A percentile compares a stretch with the other conserved stretches of the same genome.
Evolutionary conservation across 1,284 basidiomycete genomes (phyloP).

Genomic region (Marasmius fiardii): DNA sequence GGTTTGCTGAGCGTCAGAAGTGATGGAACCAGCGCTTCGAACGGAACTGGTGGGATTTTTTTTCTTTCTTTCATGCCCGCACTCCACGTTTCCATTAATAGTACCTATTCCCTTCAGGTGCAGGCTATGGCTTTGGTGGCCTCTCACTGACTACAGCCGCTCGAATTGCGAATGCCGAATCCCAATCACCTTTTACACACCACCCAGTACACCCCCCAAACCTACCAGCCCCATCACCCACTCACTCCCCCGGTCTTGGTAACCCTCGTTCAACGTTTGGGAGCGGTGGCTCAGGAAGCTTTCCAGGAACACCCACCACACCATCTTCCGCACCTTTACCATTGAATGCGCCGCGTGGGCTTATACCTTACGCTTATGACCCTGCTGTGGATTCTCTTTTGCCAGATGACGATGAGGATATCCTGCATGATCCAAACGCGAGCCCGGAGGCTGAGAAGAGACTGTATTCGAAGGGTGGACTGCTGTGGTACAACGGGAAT

Average conservation of each 20-base stretch:
- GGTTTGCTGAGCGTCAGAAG: neutral
- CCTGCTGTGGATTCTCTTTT: slow-evolving; percentile 57
- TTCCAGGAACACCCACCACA: slow-evolving; percentile 54
- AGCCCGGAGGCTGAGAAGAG: slow-evolving; percentile 20
- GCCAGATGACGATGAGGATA: slow-evolving; percentile 59
- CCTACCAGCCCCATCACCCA: slow-evolving; percentile 24
- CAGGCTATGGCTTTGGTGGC: neutral
- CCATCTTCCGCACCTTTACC: slow-evolving; percentile 24
- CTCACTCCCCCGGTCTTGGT: slow-evolving; percentile 30
- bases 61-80: neutral
- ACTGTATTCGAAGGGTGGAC: neutral
- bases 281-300: slow-evolving; percentile 37
- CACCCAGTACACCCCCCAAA: slow-evolving; percentile 19
- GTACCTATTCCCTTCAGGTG: neutral
- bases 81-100: neutral
- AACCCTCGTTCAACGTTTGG: slow-evolving; percentile 48
- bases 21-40: neutral
- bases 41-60: neutral
- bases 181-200: slow-evolving; percentile 9
- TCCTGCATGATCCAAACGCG: slow-evolving; percentile 55
- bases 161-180: neutral
- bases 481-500: slow-evolving; percentile 4
- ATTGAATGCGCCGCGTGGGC: slow-evolving; percentile 32
- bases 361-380: slow-evolving; percentile 68
- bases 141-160: neutral